phyloP scores from a whole-genome alignment of 1,284 basidiomycete genomes.

The Trametes pubescens region DNA sequence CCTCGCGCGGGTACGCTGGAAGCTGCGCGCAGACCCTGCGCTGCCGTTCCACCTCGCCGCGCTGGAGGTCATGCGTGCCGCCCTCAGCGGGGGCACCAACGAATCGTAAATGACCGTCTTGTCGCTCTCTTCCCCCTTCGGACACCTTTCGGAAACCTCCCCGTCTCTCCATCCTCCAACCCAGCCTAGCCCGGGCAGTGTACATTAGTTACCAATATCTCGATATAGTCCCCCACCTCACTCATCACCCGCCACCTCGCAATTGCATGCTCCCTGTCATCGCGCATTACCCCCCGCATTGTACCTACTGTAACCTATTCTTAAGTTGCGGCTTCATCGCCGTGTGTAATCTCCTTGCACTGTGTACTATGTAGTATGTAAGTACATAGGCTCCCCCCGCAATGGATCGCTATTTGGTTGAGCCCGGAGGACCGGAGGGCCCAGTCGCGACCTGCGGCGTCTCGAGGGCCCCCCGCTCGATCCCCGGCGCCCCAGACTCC shows the following conservation, averaged over 20 bases:
- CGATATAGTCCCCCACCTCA: conserved; percentile 7
- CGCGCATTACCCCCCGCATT: conserved; percentile 7
- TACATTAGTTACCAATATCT: conserved; percentile 10
- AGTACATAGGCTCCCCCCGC: neutral
- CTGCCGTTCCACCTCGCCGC: conserved; percentile 76
- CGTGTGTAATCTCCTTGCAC: conserved; percentile 8
- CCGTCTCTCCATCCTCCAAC: neutral
- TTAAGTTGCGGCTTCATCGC: neutral
- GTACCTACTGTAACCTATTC: conserved; percentile 4
- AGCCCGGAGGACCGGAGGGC: too few relatives aligned
- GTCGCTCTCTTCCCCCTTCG: neutral
- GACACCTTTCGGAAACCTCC: neutral
- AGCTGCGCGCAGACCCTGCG: conserved; percentile 53
- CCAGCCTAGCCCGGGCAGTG: neutral
- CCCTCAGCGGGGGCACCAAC: conserved; percentile 38
- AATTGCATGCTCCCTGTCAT: conserved; percentile 15
- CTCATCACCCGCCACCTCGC: neutral
- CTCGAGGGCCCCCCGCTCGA: conserved; percentile 5
- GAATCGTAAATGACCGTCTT: conserved; percentile 8
- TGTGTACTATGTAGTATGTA: too few relatives aligned
- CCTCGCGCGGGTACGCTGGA: conserved; percentile 61
- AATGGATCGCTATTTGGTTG: neutral
- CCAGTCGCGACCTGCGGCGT: neutral
- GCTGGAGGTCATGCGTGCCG: conserved; percentile 63
- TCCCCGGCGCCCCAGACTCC: neutral